Conservation (phyloP, 176 grass and related monocot genomes). For the Luzula sylvatica region DNA sequence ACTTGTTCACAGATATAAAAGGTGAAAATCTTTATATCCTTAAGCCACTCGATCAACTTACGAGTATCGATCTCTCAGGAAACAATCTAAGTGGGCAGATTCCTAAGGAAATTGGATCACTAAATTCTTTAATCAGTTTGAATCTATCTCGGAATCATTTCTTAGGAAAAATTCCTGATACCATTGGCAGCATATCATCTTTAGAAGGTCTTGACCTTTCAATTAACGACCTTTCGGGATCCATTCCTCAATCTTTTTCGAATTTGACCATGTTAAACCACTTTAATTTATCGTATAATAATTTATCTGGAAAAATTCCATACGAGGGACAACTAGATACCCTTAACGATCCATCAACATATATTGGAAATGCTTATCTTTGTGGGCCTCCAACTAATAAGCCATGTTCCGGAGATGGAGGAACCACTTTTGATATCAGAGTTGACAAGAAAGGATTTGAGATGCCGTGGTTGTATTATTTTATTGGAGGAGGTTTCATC, state of each 20-base stretch:
- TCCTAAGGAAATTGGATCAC: neutral
- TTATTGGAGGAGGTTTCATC: too few relatives aligned
- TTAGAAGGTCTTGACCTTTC: slow-evolving; percentile 15
- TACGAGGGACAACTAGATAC: too few relatives aligned
- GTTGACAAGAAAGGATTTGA: neutral
- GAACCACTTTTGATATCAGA: neutral
- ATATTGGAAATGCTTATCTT: slow-evolving; percentile 6
- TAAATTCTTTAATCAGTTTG: neutral
- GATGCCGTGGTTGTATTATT: too few relatives aligned
- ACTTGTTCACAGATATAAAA: slow-evolving; percentile 5
- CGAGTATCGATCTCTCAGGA: too few relatives aligned
- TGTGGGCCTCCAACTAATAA: slow-evolving; percentile 6
- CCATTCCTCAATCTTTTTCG: neutral
- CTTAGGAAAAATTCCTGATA: neutral
- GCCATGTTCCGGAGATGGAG: neutral
- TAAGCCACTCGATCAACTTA: neutral
- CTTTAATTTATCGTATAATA: too few relatives aligned
- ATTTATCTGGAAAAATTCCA: too few relatives aligned
- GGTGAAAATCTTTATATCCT: neutral
- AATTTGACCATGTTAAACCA: neutral
- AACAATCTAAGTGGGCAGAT: slow-evolving; percentile 9
- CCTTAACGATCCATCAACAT: slow-evolving; percentile 10
- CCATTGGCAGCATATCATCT: neutral
- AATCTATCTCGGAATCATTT: slow-evolving; percentile 4
- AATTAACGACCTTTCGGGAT: neutral